phyloP scores from a whole-genome alignment of 441 rosid genomes.

The Brassica hybrid region DNA sequence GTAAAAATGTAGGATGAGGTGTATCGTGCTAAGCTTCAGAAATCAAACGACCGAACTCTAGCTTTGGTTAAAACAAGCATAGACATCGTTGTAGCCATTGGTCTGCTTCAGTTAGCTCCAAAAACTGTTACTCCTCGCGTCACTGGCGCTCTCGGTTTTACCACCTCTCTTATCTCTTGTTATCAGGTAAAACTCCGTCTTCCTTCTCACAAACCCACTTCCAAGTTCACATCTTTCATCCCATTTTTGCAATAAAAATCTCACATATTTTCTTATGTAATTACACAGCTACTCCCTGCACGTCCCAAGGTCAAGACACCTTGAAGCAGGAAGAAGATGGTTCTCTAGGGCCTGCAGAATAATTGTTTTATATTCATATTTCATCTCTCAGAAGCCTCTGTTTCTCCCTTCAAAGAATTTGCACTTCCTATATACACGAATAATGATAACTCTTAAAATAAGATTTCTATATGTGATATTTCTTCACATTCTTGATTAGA shows the following conservation, averaged over 20 bases:
- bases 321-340: conserved; percentile 49
- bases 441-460: conserved; percentile 8
- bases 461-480: conserved; percentile 9
- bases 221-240: neutral
- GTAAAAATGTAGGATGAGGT: conserved; percentile 62
- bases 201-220: neutral
- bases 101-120: conserved; percentile 91
- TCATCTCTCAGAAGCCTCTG: conserved; percentile 25
- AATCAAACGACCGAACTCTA: conserved; percentile 84
- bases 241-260: neutral
- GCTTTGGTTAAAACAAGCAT: conserved; percentile 82
- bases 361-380: conserved; percentile 34
- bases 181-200: conserved; percentile 69
- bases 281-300: conserved; percentile 75
- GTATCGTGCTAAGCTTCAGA: conserved; percentile 72
- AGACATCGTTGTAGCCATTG: conserved; percentile 86
- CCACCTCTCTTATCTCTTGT: conserved; percentile 87
- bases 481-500: neutral
- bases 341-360: conserved; percentile 25
- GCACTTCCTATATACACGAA: conserved; percentile 4
- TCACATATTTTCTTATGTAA: conserved; percentile 12
- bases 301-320: conserved; percentile 76
- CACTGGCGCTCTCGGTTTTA: conserved; percentile 89
- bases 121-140: conserved; percentile 91
- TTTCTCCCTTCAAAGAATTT: conserved; percentile 19